A percentile compares a stretch with the other conserved stretches of the same genome.
phyloP scores from a whole-genome alignment of 805 yeast species.

The Alloascoidea africana region DNA sequence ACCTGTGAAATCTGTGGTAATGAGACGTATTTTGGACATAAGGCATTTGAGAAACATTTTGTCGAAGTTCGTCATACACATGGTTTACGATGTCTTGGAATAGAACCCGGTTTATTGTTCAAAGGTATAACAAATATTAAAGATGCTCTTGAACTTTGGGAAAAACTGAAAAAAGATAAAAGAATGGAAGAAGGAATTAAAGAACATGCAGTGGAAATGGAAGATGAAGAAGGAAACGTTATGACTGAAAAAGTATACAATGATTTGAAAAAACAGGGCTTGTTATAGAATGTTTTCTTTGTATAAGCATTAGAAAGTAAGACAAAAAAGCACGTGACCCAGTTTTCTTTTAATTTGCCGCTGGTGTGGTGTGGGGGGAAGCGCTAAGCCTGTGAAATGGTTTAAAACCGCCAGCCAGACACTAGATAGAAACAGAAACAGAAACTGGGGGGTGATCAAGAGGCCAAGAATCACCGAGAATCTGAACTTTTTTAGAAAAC shows the following conservation, averaged over 20 bases:
- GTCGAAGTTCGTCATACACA: conserved; percentile 49
- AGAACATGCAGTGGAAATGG: conserved; percentile 62
- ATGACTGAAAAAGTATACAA: conserved; percentile 72
- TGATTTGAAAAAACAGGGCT: conserved; percentile 80
- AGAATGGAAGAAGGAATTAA: conserved; percentile 23
- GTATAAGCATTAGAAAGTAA: conserved; percentile 18
- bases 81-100: conserved; percentile 65
- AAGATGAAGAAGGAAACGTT: conserved; percentile 87
- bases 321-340: conserved; percentile 3
- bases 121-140: conserved; percentile 49
- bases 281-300: conserved; percentile 39
- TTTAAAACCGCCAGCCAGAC: too few relatives aligned
- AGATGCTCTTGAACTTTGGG: conserved; percentile 52
- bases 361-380: conserved; percentile 2
- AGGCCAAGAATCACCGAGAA: too few relatives aligned
- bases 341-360: conserved; percentile 4
- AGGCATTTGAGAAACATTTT: conserved; percentile 63
- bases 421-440: too few relatives aligned
- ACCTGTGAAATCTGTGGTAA: conserved; percentile 84
- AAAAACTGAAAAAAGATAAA: conserved; percentile 22
- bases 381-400: too few relatives aligned
- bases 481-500: too few relatives aligned
- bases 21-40: conserved; percentile 54
- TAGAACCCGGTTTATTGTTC: conserved; percentile 37
- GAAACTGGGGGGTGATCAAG: too few relatives aligned